These are phyloP conservation scores for Colletotrichum sidae DNA, from an alignment of 2,329 filamentous ascomycete genomes.

Conservation along the genomic window DNA sequence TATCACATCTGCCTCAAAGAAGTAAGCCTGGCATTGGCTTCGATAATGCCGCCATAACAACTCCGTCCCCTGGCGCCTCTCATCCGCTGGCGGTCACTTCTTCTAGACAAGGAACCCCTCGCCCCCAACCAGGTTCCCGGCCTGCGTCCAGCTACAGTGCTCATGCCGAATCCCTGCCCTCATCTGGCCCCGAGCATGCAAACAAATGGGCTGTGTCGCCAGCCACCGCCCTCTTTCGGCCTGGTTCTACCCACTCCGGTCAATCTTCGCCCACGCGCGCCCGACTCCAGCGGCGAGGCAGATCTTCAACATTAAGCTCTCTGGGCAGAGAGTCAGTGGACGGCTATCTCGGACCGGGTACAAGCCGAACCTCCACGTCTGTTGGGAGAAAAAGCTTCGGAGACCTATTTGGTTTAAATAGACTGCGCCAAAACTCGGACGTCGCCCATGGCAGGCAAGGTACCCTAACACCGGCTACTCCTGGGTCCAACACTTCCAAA, in stretches of 20 bases:
- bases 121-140: slow-evolving; percentile 23
- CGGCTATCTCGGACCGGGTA: slow-evolving; percentile 74
- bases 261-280: slow-evolving; percentile 76
- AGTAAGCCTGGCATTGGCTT: slow-evolving; percentile 54
- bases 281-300: slow-evolving; percentile 72
- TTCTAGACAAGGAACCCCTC: slow-evolving; percentile 30
- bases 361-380: slow-evolving; percentile 83
- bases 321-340: slow-evolving; percentile 79
- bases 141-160: slow-evolving; percentile 36
- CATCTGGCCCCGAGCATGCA: slow-evolving; percentile 45
- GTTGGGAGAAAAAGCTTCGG: slow-evolving; percentile 95
- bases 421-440: slow-evolving; percentile 86
- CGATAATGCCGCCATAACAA: slow-evolving; percentile 49
- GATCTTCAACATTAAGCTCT: slow-evolving; percentile 93
- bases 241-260: slow-evolving; percentile 63
- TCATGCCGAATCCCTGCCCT: slow-evolving; percentile 40
- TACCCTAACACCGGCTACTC: slow-evolving; percentile 76
- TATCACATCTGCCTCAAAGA: slow-evolving; percentile 86
- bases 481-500: slow-evolving; percentile 78
- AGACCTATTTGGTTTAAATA: slow-evolving; percentile 82
- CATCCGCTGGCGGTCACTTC: slow-evolving; percentile 3
- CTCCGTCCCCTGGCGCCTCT: slow-evolving; percentile 55
- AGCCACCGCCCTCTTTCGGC: slow-evolving; percentile 62
- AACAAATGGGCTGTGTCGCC: slow-evolving; percentile 56
- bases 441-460: slow-evolving; percentile 73